These are phyloP conservation scores for Hypericum androsaemum DNA, from an alignment of 345 rosid species.

Conservation along the genomic window DNA sequence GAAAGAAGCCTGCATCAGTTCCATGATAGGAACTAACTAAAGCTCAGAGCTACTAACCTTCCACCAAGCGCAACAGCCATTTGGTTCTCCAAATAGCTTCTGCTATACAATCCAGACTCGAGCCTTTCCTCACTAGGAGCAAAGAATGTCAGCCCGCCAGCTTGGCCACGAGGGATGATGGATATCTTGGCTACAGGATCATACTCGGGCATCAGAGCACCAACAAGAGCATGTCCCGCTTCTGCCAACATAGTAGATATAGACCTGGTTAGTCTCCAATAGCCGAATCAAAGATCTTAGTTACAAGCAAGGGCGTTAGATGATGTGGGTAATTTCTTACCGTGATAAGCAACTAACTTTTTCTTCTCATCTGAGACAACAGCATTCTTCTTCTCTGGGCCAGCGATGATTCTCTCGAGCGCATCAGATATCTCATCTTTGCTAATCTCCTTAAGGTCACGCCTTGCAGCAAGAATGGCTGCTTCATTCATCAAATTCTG, in stretches of 20 bases:
- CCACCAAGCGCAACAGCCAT: constrained; percentile 99
- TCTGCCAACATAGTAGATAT: constrained; percentile 34
- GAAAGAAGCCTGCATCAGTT: too few species aligned
- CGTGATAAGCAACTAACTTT: constrained; percentile 88
- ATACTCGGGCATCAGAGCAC: constrained; percentile 95
- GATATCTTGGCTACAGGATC: constrained; percentile 97
- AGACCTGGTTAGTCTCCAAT: constrained; percentile 2
- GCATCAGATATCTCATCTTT: constrained; percentile 98
- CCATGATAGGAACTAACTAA: too few species aligned
- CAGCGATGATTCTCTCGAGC: constrained; percentile 92
- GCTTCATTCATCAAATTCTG: constrained; percentile 98
- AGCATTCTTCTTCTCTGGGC: constrained; percentile 98
- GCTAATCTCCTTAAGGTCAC: constrained; percentile 95
- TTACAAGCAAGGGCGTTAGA: background rate
- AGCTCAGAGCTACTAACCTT: constrained; percentile 43
- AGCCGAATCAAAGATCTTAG: background rate
- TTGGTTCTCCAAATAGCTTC: constrained; percentile 96
- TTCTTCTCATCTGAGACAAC: constrained; percentile 92
- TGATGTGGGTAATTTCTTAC: constrained; percentile 19
- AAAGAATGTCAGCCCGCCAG: constrained; percentile 92
- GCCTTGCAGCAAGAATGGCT: constrained; percentile 94
- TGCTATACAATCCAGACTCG: constrained; percentile 92
- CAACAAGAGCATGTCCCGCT: constrained; percentile 98
- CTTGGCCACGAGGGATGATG: constrained; percentile 94
- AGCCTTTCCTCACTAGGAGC: constrained; percentile 98